Conservation (phyloP, 1,284 basidiomycete genomes). For the Vanrija sp. region DNA sequence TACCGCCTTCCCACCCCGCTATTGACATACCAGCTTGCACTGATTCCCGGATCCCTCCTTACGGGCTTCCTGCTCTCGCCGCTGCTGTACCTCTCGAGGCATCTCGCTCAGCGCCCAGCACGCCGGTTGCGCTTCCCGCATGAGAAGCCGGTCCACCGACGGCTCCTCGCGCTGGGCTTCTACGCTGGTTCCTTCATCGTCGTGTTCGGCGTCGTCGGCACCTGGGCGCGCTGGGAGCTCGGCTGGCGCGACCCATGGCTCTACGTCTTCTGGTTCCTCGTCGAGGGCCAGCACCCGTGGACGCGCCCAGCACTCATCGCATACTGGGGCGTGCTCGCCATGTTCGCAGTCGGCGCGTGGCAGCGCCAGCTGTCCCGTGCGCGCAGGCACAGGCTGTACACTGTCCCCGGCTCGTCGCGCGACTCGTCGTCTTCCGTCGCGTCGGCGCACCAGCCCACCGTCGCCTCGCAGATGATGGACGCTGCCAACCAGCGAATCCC, state of each 20-base stretch:
- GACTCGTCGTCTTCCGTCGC: background rate
- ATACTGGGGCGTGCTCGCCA: conserved; percentile 80
- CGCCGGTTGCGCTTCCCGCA: conserved; percentile 83
- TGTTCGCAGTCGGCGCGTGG: conserved; percentile 87
- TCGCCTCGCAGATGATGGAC: conserved; percentile 75
- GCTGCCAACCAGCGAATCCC: conserved; percentile 82
- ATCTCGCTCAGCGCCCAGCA: conserved; percentile 85
- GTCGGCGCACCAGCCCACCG: conserved; percentile 1
- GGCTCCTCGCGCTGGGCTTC: conserved; percentile 80
- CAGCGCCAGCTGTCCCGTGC: conserved; percentile 76
- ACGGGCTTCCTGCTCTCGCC: conserved; percentile 93
- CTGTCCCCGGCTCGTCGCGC: conserved; percentile 19
- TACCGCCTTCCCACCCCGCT: conserved; percentile 90
- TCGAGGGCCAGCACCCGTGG: conserved; percentile 74
- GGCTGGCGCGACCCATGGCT: conserved; percentile 81
- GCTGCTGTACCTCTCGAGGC: conserved; percentile 83
- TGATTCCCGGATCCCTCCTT: conserved; percentile 87
- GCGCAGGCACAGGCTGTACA: conserved; percentile 55
- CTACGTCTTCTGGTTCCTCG: conserved; percentile 71
- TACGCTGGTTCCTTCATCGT: conserved; percentile 74
- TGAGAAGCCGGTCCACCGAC: conserved; percentile 78
- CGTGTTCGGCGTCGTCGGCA: conserved; percentile 78
- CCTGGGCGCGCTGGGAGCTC: conserved; percentile 89
- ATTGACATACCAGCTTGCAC: conserved; percentile 84
- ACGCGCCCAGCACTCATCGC: conserved; percentile 71